Evolutionary conservation across 2,329 filamentous ascomycete genomes (phyloP), one percentile per base, ranked within the genome.

Genomic region (Colletotrichum tofieldiae): DNA sequence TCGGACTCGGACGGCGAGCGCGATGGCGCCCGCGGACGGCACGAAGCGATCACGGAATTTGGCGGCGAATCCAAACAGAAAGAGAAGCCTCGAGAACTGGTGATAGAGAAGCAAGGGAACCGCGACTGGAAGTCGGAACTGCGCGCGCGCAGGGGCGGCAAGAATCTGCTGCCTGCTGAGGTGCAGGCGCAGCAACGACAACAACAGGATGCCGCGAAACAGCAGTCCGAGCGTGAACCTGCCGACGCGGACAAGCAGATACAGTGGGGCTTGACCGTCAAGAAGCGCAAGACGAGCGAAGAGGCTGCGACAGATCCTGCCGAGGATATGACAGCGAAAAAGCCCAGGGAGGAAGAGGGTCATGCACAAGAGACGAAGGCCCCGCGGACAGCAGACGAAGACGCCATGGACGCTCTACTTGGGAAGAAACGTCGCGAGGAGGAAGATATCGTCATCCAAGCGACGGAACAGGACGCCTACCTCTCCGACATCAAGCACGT

Each of bases 391-490:
- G 63, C 49, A 41, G 73, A 89, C 45, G 84, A 86, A 5, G 84
- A 89, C 76, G 93, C 93, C 11, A 82, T 95, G 72, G 88, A 91
- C 72, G 91, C 93, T 7, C 86, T 95, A 11, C 84, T 94, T 11
- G 89, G 89, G 3, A 87, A 89, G 79, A 86, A 75, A 78, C 72
- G 79, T 58, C 76, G 82, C 29, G 86, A 77, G 26, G 76, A 81
- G 16, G 79, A 90, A 18, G 79, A 90, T 70, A 82, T 90, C 16
- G 81, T 91, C 20, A 92, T 93, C 69, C 78, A 79, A 5, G 78
- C 86, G 18, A 87, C 86, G n/a, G 92, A 93, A 75, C 85, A 89
- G 74, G 92, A 93, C 71, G 91, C 91, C 3, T 95, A 94, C 77
- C 86, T 86, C 41, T 88, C 89, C 35, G 94, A 96, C 79, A 88